Evolutionary conservation across 768 basidiomycete genomes (phyloP), one percentile per base, ranked within the genome.

Genomic region (Rhodotorula diobovata): DNA sequence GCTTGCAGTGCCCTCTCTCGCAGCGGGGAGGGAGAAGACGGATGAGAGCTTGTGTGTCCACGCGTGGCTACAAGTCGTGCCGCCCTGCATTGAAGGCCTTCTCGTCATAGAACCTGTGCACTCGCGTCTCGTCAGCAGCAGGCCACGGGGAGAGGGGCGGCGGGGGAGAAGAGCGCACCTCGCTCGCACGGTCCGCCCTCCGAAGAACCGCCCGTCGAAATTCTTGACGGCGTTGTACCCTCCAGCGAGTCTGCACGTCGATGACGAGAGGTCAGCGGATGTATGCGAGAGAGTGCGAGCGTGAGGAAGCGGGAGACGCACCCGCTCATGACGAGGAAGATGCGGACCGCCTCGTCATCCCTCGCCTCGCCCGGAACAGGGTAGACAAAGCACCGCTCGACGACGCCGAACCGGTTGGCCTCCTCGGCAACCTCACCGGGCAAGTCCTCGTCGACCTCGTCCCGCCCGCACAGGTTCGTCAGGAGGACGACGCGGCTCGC

Each of bases 181-280:
- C 53, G 92, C 92, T 53, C 89, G 84, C 37, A 95, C 90, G 20
- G 85, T 85, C 73, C 89, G 84, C 12, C 94, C 94, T 12, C 90
- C 94, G 78, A 97, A 98, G 79, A 86, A 95, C 41, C 95, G 85
- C 28, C 93, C 94, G 76, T 97, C 92, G 62, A 97, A 84, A 79
- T 94, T 93, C 54, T 90, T 85, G 2, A 94, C 91, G 0, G 92
- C 93, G 81, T 93, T 91, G 93, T 93, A 98, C 10, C 93, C 94
- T 14, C 92, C 94, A 0, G 86, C 93, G 8, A 92, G 90, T 1
- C 95, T 64, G 30, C 12, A 8, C 1, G 14, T 10, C 11, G 2
- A 16, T 18, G 39, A 3, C 4, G 37, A 50, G 11, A 46, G 6
- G 30, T 39, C 28, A 66, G 46, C 37, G 6, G 25, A 1, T 4